Evolutionary conservation across 1,139 yeast genomes (phyloP), one percentile per base, ranked within the genome.

Genomic region (Yamadazyma buinensis): DNA sequence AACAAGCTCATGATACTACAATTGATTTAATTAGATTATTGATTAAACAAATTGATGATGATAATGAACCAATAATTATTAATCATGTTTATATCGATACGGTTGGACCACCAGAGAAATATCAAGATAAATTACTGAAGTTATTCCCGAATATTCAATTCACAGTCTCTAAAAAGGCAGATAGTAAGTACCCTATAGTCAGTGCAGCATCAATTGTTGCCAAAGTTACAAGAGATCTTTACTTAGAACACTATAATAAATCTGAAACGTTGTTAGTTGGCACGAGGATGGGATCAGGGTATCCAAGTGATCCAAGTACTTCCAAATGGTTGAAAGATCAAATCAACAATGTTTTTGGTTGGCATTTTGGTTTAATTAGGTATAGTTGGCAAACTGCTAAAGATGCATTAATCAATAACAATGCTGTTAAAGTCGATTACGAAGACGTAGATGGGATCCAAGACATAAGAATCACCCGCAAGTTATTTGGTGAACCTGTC

Each of bases 181-280:
- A 94, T 64, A 80, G 96, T 19, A 54, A 87, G n/a, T 92, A 73
- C 54, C 97, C 97, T 0, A 82, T 88, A 33, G 99, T 94, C 4
- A 84, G 95, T 57, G 86, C 95, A 1, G 99, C 98, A 0, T 84
- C 95, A n/a, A 86, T 92, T 36, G 90, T 92, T 33, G 99, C 99
- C 6, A 92, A 92, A 55, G 98, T 92, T 4, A 87, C 98, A 0
- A 74, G 99, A 51, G 98, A 92, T 57, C 65, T 77, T 35, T 77
- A 81, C 32, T 62, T 92, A 39, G 61, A 71, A 27, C 58, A 54
- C 48, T 65, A 42, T 46, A 54, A 51, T 34, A 34, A 47, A 15
- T 41, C 47, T 13, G 36, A 57, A n/a, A 39, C 42, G 10, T 32
- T 50, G 11, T 42, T 61, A 23, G 47, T 49, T 22, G 61, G 58